A percentile compares a stretch with the other conserved stretches of the same genome.
These are phyloP conservation scores for Taxillus chinensis DNA, from an alignment of 164 flowering plant genomes.

Conservation along the genomic window DNA sequence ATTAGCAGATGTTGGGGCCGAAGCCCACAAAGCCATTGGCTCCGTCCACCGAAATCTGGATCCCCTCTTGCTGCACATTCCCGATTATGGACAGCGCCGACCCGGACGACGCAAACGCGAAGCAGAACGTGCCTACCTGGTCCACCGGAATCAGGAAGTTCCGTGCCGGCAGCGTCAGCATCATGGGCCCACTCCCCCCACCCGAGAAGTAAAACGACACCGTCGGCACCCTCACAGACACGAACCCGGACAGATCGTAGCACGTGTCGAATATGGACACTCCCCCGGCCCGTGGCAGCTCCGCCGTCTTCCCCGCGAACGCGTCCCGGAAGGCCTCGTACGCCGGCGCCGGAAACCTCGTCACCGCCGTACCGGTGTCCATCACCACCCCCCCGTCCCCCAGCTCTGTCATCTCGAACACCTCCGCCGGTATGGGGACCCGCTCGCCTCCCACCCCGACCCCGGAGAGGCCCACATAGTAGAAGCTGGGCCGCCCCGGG, in stretches of 20 bases:
- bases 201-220: conserved; percentile 75
- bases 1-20: conserved; percentile 74
- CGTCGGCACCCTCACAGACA: conserved; percentile 73
- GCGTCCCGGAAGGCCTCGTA: conserved; percentile 62
- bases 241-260: conserved; percentile 50
- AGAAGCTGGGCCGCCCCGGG: conserved; percentile 65
- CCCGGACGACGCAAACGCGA: conserved; percentile 78
- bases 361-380: conserved; percentile 95
- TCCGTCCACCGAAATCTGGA: conserved; percentile 70
- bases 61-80: conserved; percentile 89
- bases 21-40: conserved; percentile 81
- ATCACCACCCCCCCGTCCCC: conserved; percentile 79
- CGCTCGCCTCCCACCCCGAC: conserved; percentile 67
- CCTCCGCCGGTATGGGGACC: conserved; percentile 41
- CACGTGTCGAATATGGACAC: conserved; percentile 87
- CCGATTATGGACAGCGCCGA: conserved; percentile 77
- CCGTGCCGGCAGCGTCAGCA: conserved; percentile 70
- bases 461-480: conserved; percentile 69
- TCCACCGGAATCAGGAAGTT: conserved; percentile 88
- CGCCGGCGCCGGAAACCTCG: conserved; percentile 55
- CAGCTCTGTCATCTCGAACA: conserved; percentile 32
- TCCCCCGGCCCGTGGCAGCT: conserved; percentile 47
- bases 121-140: conserved; percentile 72
- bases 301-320: conserved; percentile 34
- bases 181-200: conserved; percentile 28